Percentiles rank a stretch among this genome's conserved stretches.
phyloP scores from a whole-genome alignment of 352 stramenopile genomes.

The Phytophthora pseudosyringae region DNA sequence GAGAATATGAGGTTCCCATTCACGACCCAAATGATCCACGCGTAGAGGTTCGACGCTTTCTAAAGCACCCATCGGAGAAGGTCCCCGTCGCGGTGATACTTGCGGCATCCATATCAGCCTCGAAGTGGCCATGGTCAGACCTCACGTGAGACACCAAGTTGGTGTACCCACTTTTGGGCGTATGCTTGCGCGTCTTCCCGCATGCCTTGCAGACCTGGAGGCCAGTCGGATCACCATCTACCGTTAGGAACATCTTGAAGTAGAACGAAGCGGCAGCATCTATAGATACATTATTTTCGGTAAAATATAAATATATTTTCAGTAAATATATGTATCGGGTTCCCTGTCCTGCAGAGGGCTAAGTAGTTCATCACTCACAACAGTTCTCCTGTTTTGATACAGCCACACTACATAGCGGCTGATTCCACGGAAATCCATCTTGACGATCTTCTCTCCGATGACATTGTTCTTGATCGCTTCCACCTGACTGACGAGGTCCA shows the following conservation, averaged over 20 bases:
- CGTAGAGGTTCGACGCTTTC: not conserved
- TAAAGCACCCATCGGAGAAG: too few species aligned
- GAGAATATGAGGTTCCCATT: not conserved
- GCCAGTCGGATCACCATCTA: not conserved
- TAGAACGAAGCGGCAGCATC: not conserved
- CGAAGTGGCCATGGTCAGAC: not conserved
- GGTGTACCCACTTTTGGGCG: not conserved
- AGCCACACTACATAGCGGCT: too few species aligned
- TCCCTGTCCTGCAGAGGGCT: too few species aligned
- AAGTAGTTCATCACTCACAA: too few species aligned
- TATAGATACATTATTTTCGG: too few species aligned
- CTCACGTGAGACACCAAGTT: conserved; percentile 1
- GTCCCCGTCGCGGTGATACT: not conserved
- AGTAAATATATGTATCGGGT: too few species aligned
- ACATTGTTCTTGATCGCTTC: too few species aligned
- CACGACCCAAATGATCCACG: not conserved
- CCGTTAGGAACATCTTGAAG: not conserved
- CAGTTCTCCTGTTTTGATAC: too few species aligned
- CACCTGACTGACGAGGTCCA: too few species aligned
- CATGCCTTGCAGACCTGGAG: conserved; percentile 1
- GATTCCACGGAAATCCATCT: too few species aligned
- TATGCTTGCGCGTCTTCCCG: not conserved
- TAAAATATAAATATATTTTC: too few species aligned
- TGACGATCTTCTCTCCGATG: too few species aligned
- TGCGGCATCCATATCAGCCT: not conserved